These are phyloP conservation scores for Didymellaceae sp. DNA, from an alignment of 2,329 filamentous ascomycete genomes.

Conservation along the genomic window DNA sequence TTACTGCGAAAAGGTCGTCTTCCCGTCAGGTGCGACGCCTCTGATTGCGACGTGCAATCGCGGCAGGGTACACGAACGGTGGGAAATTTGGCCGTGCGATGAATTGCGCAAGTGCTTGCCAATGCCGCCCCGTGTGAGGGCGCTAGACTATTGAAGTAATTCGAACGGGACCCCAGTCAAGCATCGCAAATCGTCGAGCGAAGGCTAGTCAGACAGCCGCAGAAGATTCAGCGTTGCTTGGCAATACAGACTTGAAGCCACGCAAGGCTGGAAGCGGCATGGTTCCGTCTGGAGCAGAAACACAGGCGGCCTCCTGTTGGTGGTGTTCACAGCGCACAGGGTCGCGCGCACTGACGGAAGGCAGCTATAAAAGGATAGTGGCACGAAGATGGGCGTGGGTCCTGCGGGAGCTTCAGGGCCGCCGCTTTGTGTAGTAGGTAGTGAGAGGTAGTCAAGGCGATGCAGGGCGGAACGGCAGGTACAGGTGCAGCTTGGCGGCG, in stretches of 20 bases:
- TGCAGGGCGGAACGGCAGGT: neutral
- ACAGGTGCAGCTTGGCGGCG: constrained; percentile 6
- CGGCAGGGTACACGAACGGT: neutral
- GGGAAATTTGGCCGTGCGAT: constrained; percentile 9
- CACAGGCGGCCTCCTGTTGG: constrained; percentile 4
- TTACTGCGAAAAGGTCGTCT: neutral
- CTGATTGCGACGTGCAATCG: neutral
- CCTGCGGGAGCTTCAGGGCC: constrained; percentile 8
- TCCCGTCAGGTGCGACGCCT: constrained; percentile 8
- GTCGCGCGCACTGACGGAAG: constrained; percentile 4
- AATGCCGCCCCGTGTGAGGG: neutral
- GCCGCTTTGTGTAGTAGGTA: too few species aligned
- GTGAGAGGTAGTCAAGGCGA: too few species aligned
- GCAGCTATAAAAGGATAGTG: constrained; percentile 3
- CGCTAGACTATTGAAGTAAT: constrained; percentile 4
- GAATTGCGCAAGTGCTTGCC: neutral
- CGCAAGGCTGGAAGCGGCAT: constrained; percentile 12
- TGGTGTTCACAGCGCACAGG: constrained; percentile 1
- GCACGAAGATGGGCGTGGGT: constrained; percentile 4
- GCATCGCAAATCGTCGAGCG: neutral
- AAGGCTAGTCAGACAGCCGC: constrained; percentile 5
- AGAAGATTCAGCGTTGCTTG: constrained; percentile 5
- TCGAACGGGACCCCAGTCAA: constrained; percentile 6
- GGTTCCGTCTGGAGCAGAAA: constrained; percentile 3
- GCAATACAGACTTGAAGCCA: constrained; percentile 15